phyloP scores from a whole-genome alignment of 2,329 filamentous ascomycete genomes.

The Boeremia exigua region DNA sequence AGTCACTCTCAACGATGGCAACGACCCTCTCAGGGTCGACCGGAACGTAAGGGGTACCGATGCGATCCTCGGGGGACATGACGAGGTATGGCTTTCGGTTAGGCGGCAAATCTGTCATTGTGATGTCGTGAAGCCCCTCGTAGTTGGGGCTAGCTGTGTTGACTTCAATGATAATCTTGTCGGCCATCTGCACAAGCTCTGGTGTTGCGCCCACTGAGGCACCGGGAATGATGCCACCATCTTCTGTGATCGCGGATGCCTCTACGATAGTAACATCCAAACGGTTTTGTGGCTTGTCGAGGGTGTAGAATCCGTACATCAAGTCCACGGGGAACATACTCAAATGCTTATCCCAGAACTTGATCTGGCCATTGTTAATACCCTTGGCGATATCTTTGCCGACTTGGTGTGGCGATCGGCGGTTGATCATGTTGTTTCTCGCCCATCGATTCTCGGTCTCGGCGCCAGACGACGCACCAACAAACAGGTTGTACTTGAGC shows the following conservation, averaged over 20 bases:
- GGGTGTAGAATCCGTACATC: slow-evolving; percentile 84
- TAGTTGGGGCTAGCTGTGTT: slow-evolving; percentile 86
- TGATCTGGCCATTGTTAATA: slow-evolving; percentile 86
- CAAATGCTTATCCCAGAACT: slow-evolving; percentile 93
- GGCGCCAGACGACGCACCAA: slow-evolving; percentile 86
- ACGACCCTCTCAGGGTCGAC: slow-evolving; percentile 85
- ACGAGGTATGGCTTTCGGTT: slow-evolving; percentile 83
- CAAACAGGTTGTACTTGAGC: slow-evolving; percentile 85
- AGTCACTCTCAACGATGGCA: slow-evolving; percentile 83
- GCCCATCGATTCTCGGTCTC: slow-evolving; percentile 95
- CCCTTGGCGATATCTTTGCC: slow-evolving; percentile 89
- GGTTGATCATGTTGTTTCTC: slow-evolving; percentile 86
- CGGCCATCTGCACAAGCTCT: slow-evolving; percentile 86
- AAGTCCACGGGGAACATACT: slow-evolving; percentile 91
- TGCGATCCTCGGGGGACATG: slow-evolving; percentile 84
- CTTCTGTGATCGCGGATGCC: slow-evolving; percentile 84
- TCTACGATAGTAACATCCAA: slow-evolving; percentile 86
- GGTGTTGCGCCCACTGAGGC: slow-evolving; percentile 85
- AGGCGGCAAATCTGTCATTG: slow-evolving; percentile 84
- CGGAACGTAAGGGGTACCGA: slow-evolving; percentile 81
- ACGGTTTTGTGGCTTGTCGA: slow-evolving; percentile 74
- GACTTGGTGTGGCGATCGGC: slow-evolving; percentile 84
- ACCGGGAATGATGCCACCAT: slow-evolving; percentile 87
- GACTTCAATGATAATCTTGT: slow-evolving; percentile 92
- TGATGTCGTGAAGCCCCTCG: slow-evolving; percentile 86